These are phyloP conservation scores for Panicum hallii DNA, from an alignment of 202 grass and related monocot genomes.

Conservation along the genomic window DNA sequence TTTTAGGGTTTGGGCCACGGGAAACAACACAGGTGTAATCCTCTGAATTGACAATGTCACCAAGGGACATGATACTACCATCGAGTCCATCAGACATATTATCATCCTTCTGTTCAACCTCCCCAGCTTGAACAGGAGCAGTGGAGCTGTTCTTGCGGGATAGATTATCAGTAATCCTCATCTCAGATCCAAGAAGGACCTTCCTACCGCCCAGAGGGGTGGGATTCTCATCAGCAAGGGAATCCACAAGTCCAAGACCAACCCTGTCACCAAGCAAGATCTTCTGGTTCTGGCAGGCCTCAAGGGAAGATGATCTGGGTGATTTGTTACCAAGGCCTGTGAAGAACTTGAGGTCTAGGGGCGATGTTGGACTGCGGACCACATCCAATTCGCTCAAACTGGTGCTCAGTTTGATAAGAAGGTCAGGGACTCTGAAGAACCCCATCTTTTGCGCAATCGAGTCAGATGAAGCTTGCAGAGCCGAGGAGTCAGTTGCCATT, in stretches of 20 bases:
- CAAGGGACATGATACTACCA: constrained; percentile 62
- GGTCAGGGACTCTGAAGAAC: constrained; percentile 62
- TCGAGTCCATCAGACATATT: constrained; percentile 50
- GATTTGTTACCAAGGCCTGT: constrained; percentile 59
- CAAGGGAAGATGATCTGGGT: constrained; percentile 57
- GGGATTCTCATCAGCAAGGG: constrained; percentile 57
- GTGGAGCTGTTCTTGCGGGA: constrained; percentile 55
- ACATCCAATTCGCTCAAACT: constrained; percentile 63
- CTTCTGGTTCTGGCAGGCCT: constrained; percentile 57
- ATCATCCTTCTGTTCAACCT: constrained; percentile 53
- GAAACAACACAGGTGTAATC: constrained; percentile 70
- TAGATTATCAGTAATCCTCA: constrained; percentile 58
- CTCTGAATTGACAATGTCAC: constrained; percentile 71
- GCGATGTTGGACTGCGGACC: constrained; percentile 67
- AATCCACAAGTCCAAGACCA: constrained; percentile 66
- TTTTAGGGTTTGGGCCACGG: constrained; percentile 64
- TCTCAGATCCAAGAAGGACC: constrained; percentile 69
- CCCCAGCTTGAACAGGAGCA: constrained; percentile 45
- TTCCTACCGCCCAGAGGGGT: constrained; percentile 54
- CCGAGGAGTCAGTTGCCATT: constrained; percentile 54
- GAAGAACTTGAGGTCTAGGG: constrained; percentile 76
- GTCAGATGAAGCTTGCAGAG: constrained; percentile 43
- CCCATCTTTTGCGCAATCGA: constrained; percentile 60
- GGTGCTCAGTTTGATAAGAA: constrained; percentile 64
- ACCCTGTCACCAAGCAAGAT: constrained; percentile 62